Evolutionary conservation across 371 early-diverging fungal genomes (phyloP).

Genomic region (Zopfochytrium polystomum): DNA sequence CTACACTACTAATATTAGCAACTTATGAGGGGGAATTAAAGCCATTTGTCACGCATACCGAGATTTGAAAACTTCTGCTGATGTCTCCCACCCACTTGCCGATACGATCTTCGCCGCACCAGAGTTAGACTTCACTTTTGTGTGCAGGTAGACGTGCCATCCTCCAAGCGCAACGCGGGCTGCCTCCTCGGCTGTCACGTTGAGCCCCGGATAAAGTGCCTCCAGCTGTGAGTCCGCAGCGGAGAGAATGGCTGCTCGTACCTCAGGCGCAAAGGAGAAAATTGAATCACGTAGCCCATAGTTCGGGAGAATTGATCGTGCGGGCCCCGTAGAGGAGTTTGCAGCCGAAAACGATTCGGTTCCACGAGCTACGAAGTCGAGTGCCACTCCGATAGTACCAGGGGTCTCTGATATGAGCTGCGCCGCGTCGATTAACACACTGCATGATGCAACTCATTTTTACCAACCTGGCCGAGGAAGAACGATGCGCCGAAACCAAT

Average conservation of each 20-base stretch:
- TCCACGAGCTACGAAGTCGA: too few relatives aligned
- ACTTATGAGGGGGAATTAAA: conserved; percentile 1
- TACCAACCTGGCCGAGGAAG: too few relatives aligned
- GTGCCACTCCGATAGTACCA: too few relatives aligned
- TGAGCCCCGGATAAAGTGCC: conserved; percentile 7
- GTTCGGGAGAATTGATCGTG: too few relatives aligned
- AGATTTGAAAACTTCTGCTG: background rate
- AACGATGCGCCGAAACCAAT: too few relatives aligned
- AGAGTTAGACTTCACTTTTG: background rate
- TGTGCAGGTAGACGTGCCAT: conserved; percentile 6
- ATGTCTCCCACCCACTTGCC: background rate
- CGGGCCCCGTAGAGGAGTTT: too few relatives aligned
- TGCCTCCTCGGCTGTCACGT: conserved; percentile 15
- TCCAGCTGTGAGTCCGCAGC: conserved; percentile 8
- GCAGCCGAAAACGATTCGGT: too few relatives aligned
- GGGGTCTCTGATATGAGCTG: too few relatives aligned
- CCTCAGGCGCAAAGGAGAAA: too few relatives aligned
- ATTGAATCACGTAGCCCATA: too few relatives aligned
- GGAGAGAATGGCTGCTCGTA: conserved; percentile 3
- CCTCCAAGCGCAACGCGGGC: conserved; percentile 15
- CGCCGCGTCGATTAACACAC: too few relatives aligned
- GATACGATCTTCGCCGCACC: background rate
- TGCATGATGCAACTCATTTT: too few relatives aligned
- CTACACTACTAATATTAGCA: conserved; percentile 1
- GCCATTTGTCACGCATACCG: background rate